These are phyloP conservation scores for Carex parvula DNA, from an alignment of 176 grass and related monocot species.

Conservation along the genomic window DNA sequence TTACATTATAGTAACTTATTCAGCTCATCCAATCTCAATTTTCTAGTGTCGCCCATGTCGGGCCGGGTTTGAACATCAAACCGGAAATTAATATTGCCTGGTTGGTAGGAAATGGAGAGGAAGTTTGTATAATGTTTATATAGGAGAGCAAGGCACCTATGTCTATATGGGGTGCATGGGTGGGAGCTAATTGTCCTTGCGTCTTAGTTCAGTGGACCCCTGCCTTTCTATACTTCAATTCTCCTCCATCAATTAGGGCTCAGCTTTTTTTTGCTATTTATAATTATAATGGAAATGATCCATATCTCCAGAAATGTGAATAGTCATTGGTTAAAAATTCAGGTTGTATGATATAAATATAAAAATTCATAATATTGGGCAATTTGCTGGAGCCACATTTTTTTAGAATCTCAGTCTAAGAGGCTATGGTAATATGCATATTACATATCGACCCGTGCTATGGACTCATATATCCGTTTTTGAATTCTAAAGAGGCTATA, in stretches of 20 bases:
- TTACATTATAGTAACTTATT: neutral
- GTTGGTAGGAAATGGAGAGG: neutral
- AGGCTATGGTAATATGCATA: no score
- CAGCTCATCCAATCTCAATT: neutral
- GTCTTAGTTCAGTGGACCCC: slow-evolving; percentile 15
- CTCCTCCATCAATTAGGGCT: neutral
- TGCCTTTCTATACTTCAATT: slow-evolving; percentile 12
- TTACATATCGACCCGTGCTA: no score
- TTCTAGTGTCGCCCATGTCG: neutral
- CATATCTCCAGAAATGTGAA: neutral
- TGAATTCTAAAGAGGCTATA: no score
- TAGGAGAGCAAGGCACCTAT: slow-evolving; percentile 19
- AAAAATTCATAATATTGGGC: neutral
- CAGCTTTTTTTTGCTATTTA: neutral
- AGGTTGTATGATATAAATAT: neutral
- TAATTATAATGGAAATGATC: neutral
- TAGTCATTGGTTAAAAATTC: neutral
- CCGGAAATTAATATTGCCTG: neutral
- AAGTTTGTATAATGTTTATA: neutral
- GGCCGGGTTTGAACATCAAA: neutral
- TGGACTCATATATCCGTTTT: no score
- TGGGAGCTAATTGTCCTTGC: slow-evolving; percentile 31
- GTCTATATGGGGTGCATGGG: slow-evolving; percentile 26
- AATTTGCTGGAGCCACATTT: no score
- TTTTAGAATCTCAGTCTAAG: no score